Base-by-base conservation (phyloP, 2,329 filamentous ascomycete species). In the Aspergillus felis region DNA sequence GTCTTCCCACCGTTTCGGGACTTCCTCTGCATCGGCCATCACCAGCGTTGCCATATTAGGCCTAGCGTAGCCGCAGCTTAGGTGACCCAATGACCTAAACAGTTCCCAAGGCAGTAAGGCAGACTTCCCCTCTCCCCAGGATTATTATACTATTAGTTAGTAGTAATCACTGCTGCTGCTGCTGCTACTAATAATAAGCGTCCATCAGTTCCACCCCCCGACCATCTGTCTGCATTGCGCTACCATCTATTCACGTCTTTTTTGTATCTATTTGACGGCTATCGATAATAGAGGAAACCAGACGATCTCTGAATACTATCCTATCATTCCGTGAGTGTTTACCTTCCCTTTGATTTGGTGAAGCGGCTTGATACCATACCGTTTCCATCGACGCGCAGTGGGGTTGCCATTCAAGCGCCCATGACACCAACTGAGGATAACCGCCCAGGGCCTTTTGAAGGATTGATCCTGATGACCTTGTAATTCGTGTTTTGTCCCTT, bases 131-230 rank as follows among this genome's bases (percentile, higher is more conserved):
- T 24, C 42, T 20, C 42, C 22, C 42, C 42, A 20, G 22, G 42
- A 24, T 46, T 24, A 46, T 4, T 44, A 3, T 44, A 4, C 4
- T 38, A 3, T 22, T 47, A 27, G 44, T 47, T 44, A 44, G 41
- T 44, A 44, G 22, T 44, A 22, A 22, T 44, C 41, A 44, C 41
- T 44, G 22, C 41, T 41, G 27, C 51, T 14, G 27, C 49, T 50
- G 50, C 54, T 60, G 32, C 55, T 57, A 17, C 55, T 61, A 59
- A 59, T 61, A 59, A 61, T 61, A 61, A 61, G 54, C 48, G 29
- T 50, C 50, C 51, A 54, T 61, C 53, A 38, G 51, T 59, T 50
- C 54, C 59, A 53, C 55, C 48, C 55, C 48, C 54, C 53, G 42
- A 27, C 54, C 52, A 22, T 32, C 44, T 44, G n/a, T 46, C 42